A percentile compares a stretch with the other conserved stretches of the same genome.
These are phyloP conservation scores for Cadophora malorum DNA, from an alignment of 2,329 filamentous ascomycete genomes.

Conservation along the genomic window DNA sequence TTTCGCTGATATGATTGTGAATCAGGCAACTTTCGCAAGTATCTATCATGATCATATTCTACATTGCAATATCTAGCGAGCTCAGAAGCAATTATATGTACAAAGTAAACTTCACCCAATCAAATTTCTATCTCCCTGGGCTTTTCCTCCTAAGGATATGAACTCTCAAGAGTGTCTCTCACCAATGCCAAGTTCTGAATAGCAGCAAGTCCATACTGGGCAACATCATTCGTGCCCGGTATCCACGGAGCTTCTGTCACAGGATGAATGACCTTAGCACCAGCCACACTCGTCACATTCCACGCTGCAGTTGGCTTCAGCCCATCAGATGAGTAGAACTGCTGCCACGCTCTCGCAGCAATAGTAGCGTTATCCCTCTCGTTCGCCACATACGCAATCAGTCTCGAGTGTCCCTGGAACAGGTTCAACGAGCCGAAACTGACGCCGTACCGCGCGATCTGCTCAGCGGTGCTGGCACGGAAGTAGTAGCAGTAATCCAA, in stretches of 20 bases:
- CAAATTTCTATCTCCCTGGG: background rate
- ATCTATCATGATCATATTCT: background rate
- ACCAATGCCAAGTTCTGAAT: conserved; percentile 60
- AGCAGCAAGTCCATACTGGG: conserved; percentile 62
- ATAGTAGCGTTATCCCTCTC: conserved; percentile 53
- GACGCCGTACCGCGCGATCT: conserved; percentile 58
- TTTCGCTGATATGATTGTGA: background rate
- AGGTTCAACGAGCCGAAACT: conserved; percentile 56
- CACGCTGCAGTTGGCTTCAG: conserved; percentile 49
- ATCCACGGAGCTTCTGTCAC: conserved; percentile 64
- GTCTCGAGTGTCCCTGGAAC: conserved; percentile 62
- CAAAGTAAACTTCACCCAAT: background rate
- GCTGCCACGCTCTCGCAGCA: conserved; percentile 58
- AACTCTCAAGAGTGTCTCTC: conserved; percentile 16
- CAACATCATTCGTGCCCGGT: conserved; percentile 58
- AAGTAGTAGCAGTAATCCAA: conserved; percentile 68
- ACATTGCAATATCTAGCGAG: background rate
- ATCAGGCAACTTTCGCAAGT: background rate
- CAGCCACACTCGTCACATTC: conserved; percentile 49
- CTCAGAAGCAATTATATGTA: background rate
- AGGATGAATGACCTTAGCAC: conserved; percentile 52
- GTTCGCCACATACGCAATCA: conserved; percentile 60
- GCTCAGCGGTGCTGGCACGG: conserved; percentile 55
- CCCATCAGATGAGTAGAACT: conserved; percentile 58
- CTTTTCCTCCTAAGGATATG: background rate